Conservation (phyloP, 2,329 filamentous ascomycete species). For the Diaporthe batatas region DNA sequence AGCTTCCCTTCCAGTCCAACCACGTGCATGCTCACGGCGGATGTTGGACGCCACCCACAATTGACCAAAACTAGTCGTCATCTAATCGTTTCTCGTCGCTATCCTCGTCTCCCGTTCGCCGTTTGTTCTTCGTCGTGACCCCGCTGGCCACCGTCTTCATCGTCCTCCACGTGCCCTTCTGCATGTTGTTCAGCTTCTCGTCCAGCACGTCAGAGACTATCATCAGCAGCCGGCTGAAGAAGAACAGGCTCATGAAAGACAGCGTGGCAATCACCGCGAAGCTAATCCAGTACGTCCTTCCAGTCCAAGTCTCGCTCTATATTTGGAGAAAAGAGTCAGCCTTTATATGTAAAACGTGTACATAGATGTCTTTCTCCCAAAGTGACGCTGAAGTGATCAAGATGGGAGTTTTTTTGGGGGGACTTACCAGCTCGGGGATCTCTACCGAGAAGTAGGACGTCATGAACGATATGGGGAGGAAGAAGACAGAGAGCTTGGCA, state of each 20-base stretch:
- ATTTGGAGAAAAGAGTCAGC: not conserved
- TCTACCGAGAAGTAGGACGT: constrained; percentile 80
- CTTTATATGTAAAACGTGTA: not conserved
- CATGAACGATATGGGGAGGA: constrained; percentile 81
- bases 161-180: constrained; percentile 32
- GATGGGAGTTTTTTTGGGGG: not conserved
- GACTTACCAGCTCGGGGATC: constrained; percentile 62
- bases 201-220: constrained; percentile 61
- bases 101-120: not conserved
- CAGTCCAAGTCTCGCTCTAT: constrained; percentile 66
- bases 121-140: constrained; percentile 6
- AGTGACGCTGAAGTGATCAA: not conserved
- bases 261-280: constrained; percentile 74
- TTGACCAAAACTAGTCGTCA: not conserved
- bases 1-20: not conserved
- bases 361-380: not conserved
- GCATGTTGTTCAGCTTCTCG: constrained; percentile 44
- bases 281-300: constrained; percentile 74
- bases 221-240: constrained; percentile 62
- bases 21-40: not conserved
- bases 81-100: constrained; percentile 9
- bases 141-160: constrained; percentile 11
- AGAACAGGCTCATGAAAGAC: constrained; percentile 70
- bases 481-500: constrained; percentile 81
- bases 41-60: not conserved